A percentile compares a stretch with the other conserved stretches of the same genome.
Evolutionary conservation across 2,329 filamentous ascomycete species (phyloP).

Genomic region (Colletotrichum sublineola): DNA sequence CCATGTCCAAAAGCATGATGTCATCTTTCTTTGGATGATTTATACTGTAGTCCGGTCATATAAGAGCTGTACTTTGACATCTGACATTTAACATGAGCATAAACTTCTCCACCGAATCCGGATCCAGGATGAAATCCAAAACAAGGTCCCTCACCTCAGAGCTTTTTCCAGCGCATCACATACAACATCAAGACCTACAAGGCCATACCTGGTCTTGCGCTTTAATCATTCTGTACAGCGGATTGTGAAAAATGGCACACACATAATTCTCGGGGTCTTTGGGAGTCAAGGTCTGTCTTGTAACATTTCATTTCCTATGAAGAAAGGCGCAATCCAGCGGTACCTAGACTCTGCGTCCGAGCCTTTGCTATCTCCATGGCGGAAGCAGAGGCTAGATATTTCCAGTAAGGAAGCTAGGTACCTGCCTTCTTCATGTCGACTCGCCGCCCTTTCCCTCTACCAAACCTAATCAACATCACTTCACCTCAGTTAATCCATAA

Average conservation of each 20-base stretch:
- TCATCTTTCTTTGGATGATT: neutral
- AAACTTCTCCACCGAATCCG: neutral
- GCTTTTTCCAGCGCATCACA: no score
- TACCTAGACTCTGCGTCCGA: neutral
- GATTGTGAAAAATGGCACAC: neutral
- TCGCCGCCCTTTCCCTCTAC: neutral
- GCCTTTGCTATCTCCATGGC: neutral
- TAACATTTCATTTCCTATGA: neutral
- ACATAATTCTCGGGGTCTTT: neutral
- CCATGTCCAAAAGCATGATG: neutral
- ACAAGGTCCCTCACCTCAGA: neutral
- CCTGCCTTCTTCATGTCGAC: neutral
- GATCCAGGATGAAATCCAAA: neutral
- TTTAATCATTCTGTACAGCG: no score
- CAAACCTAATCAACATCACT: no score
- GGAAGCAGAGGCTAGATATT: neutral
- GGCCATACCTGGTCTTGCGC: no score
- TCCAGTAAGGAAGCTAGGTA: neutral
- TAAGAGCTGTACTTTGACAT: neutral
- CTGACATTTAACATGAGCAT: neutral
- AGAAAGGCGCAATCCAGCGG: neutral
- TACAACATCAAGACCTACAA: no score
- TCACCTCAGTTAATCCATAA: no score
- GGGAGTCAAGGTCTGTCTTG: neutral
- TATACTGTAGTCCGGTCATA: neutral